phyloP scores from a whole-genome alignment of 2,329 filamentous ascomycete species.

The Fusarium compactum region DNA sequence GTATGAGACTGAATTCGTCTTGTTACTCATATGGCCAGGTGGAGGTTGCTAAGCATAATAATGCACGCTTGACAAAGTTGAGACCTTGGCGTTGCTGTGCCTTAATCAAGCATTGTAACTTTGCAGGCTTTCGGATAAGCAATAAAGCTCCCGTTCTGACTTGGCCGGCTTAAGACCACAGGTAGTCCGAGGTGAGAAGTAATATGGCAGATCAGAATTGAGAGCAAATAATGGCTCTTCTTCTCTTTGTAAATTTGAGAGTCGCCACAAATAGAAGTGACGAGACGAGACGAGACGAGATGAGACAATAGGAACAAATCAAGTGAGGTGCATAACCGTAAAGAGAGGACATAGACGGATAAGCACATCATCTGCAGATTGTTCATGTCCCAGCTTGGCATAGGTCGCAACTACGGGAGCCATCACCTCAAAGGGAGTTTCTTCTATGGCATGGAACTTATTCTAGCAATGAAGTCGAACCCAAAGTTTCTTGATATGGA shows the following conservation, averaged over 20 bases:
- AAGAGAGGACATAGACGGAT: neutral
- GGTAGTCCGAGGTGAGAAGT: neutral
- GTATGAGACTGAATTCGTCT: neutral
- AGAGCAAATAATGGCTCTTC: neutral
- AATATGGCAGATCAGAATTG: neutral
- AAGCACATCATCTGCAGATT: neutral
- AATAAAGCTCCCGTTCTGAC: neutral
- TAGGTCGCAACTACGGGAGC: neutral
- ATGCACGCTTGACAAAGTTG: neutral
- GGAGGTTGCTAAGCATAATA: neutral
- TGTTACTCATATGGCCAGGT: neutral
- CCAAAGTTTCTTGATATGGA: neutral
- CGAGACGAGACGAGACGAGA: neutral
- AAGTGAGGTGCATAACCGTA: neutral
- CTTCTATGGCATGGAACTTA: neutral
- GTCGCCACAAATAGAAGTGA: neutral
- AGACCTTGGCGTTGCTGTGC: conserved; percentile 9
- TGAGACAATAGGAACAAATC: neutral
- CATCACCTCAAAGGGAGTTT: neutral
- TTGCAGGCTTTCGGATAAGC: conserved; percentile 14
- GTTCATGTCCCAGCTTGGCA: neutral
- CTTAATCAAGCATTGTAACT: neutral
- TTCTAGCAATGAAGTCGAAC: neutral
- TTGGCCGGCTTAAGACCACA: neutral
- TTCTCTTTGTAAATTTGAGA: neutral